Conservation (phyloP, 306 rosid genomes). For the Rosa chinensis region DNA sequence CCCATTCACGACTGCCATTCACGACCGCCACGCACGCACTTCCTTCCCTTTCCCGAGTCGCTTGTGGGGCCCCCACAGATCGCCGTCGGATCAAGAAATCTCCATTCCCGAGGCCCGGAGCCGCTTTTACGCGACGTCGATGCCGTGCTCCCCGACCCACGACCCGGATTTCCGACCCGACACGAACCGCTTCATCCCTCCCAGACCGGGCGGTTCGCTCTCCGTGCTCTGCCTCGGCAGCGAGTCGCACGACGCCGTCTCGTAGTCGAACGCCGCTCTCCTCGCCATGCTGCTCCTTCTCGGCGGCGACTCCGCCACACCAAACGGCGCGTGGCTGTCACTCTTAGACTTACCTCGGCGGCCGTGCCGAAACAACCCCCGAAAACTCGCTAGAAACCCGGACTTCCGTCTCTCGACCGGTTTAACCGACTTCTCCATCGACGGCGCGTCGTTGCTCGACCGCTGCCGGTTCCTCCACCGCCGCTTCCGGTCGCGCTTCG, state of each 20-base stretch:
- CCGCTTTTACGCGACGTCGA: conserved; percentile 23
- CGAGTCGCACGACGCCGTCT: conserved; percentile 34
- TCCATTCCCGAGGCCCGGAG: neutral
- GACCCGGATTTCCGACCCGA: conserved; percentile 80
- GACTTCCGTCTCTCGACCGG: conserved; percentile 36
- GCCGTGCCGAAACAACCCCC: conserved; percentile 53
- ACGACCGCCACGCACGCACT: conserved; percentile 12
- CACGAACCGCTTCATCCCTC: conserved; percentile 60
- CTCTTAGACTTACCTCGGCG: conserved; percentile 34
- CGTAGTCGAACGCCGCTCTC: conserved; percentile 8
- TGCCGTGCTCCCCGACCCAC: conserved; percentile 47
- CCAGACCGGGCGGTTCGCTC: conserved; percentile 63
- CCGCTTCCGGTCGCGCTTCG: conserved; percentile 68
- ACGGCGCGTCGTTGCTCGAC: conserved; percentile 20
- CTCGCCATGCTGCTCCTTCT: conserved; percentile 16
- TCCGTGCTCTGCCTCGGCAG: conserved; percentile 59
- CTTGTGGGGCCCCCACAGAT: conserved; percentile 28
- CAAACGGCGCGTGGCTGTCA: conserved; percentile 21
- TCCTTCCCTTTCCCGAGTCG: neutral
- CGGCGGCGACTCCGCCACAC: conserved; percentile 25
- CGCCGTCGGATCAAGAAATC: conserved; percentile 19
- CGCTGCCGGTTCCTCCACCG: conserved; percentile 50
- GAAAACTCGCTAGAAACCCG: conserved; percentile 61
- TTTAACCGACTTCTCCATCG: conserved; percentile 29
- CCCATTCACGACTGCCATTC: conserved; percentile 34